Conservation (phyloP, 2,329 filamentous ascomycete species). For the Dothiorella sarmentorum region DNA sequence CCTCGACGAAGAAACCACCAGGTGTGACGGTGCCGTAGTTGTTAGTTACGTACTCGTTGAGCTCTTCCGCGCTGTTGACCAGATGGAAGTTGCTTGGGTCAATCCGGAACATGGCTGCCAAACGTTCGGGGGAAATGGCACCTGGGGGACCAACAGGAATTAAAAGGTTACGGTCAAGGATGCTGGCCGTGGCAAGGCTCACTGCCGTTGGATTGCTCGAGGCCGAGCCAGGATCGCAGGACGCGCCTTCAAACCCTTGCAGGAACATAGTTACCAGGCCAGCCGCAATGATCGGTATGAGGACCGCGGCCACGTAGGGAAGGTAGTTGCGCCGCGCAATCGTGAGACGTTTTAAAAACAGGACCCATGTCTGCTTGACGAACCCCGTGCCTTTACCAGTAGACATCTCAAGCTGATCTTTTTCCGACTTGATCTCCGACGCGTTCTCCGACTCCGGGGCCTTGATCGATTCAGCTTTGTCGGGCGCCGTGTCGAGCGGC, state of each 20-base stretch:
- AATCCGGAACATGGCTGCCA: conserved; percentile 31
- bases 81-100: conserved; percentile 40
- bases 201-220: conserved; percentile 30
- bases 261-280: conserved; percentile 77
- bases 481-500: background rate
- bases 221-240: conserved; percentile 42
- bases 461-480: conserved; percentile 19
- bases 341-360: conserved; percentile 74
- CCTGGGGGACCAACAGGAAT: conserved; percentile 42
- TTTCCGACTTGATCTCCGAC: conserved; percentile 28
- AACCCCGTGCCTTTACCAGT: conserved; percentile 69
- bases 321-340: conserved; percentile 76
- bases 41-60: conserved; percentile 61
- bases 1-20: conserved; percentile 75
- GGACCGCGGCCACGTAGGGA: conserved; percentile 69
- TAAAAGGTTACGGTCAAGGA: conserved; percentile 20
- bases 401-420: conserved; percentile 47
- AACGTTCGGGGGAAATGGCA: conserved; percentile 28
- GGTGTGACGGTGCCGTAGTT: conserved; percentile 68
- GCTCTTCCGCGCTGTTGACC: conserved; percentile 64
- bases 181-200: conserved; percentile 24
- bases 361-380: conserved; percentile 64
- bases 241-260: conserved; percentile 51
- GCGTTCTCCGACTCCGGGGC: conserved; percentile 29
- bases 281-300: conserved; percentile 76